These are phyloP conservation scores for Adansonia grandidieri DNA, from an alignment of 441 rosid species.

Conservation along the genomic window DNA sequence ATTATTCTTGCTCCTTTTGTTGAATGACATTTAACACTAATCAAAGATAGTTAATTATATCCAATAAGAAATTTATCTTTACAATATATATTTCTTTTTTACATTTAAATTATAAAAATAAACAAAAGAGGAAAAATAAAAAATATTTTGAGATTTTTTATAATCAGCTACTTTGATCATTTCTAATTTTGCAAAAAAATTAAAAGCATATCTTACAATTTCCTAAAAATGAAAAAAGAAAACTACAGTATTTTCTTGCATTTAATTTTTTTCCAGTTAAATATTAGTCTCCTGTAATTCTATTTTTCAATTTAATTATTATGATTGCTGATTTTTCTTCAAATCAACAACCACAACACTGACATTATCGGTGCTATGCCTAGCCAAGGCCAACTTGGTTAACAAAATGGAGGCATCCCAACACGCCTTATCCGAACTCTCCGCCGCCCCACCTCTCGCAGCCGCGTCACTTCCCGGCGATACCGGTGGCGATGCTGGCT, in stretches of 20 bases:
- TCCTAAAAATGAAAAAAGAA: neutral
- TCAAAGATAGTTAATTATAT: neutral
- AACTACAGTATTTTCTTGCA: neutral
- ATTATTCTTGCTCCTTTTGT: neutral
- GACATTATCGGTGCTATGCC: slow-evolving; percentile 71
- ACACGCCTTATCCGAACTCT: slow-evolving; percentile 67
- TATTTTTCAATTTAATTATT: neutral
- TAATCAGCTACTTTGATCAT: neutral
- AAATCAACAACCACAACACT: slow-evolving; percentile 88
- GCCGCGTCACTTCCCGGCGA: slow-evolving; percentile 30
- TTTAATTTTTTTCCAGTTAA: neutral
- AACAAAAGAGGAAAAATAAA: neutral
- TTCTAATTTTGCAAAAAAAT: neutral
- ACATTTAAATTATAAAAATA: too few species aligned
- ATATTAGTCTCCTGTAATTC: neutral
- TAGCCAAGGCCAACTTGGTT: slow-evolving; percentile 78
- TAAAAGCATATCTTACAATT: slow-evolving; percentile 16
- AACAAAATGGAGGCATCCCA: slow-evolving; percentile 72
- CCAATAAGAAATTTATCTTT: neutral
- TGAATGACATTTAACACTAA: neutral
- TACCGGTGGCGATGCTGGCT: slow-evolving; percentile 27
- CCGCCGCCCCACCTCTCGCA: slow-evolving; percentile 33
- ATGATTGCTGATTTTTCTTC: slow-evolving; percentile 40
- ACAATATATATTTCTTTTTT: neutral
- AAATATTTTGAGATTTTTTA: neutral